These are phyloP conservation scores for Tausonia pullulans DNA, from an alignment of 1,284 basidiomycete species.

Conservation along the genomic window DNA sequence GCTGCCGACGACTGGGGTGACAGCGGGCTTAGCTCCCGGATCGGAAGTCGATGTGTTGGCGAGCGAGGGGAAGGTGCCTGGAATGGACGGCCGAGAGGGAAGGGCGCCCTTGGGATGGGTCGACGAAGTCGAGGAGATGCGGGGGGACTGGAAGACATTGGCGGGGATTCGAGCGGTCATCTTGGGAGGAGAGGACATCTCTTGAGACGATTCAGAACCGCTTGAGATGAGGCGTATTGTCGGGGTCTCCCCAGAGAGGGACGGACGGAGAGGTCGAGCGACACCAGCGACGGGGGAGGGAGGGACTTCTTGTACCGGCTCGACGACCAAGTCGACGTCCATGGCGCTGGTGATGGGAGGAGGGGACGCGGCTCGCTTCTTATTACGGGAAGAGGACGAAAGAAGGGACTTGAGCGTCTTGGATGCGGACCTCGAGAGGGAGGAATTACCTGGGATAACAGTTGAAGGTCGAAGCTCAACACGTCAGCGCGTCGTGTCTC, in stretches of 20 bases:
- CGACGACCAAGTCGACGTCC: neutral
- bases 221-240: constrained; percentile 5
- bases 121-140: too few species aligned
- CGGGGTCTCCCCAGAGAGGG: neutral
- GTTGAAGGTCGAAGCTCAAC: neutral
- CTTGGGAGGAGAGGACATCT: too few species aligned
- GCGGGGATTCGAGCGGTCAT: too few species aligned
- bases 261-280: neutral
- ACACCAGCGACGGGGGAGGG: neutral
- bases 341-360: neutral
- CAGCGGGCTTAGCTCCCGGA: neutral
- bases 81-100: neutral
- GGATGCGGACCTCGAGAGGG: neutral
- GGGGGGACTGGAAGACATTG: too few species aligned
- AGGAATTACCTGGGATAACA: neutral
- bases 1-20: neutral
- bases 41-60: too few species aligned
- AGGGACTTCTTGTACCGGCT: neutral
- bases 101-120: too few species aligned
- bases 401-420: constrained; percentile 11
- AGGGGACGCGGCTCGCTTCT: neutral
- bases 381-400: neutral
- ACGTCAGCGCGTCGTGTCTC: neutral
- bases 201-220: neutral
- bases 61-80: constrained; percentile 2